Conservation (phyloP, 192 early-diverging fungal genomes). For the Endogone sp. region DNA sequence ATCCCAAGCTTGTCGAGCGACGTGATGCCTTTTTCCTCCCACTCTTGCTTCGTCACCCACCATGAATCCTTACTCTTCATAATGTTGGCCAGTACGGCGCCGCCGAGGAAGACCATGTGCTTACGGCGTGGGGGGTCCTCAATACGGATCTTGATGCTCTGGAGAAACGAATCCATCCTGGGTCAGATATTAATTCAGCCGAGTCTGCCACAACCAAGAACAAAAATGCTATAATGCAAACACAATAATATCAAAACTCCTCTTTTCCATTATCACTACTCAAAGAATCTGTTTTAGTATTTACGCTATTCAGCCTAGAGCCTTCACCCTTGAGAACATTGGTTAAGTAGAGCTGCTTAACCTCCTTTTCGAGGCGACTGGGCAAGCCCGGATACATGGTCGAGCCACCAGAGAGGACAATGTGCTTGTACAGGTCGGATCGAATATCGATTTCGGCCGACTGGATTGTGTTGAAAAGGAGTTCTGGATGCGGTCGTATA, state of each 20-base stretch:
- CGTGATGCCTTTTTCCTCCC: slow-evolving; percentile 82
- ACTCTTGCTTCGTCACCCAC: slow-evolving; percentile 95
- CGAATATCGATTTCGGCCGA: slow-evolving; percentile 89
- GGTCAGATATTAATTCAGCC: not conserved
- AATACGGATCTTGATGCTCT: slow-evolving; percentile 98
- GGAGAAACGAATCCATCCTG: slow-evolving; percentile 2
- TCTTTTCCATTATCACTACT: no score
- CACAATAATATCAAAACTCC: no score
- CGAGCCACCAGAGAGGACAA: slow-evolving; percentile 96
- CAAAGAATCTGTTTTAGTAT: no score
- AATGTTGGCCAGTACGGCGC: slow-evolving; percentile 92
- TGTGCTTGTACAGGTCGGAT: slow-evolving; percentile 93
- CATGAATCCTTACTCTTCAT: slow-evolving; percentile 87
- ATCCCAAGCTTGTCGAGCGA: slow-evolving; percentile 60
- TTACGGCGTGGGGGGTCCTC: slow-evolving; percentile 97
- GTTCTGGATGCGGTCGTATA: slow-evolving; percentile 49
- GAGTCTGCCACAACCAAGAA: not conserved
- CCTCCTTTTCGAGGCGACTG: slow-evolving; percentile 95
- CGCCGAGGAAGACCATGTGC: slow-evolving; percentile 98
- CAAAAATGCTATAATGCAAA: not conserved
- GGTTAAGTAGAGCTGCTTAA: slow-evolving; percentile 93
- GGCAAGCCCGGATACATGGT: slow-evolving; percentile 99
- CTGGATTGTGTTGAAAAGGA: slow-evolving; percentile 92
- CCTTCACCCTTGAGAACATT: slow-evolving; percentile 86
- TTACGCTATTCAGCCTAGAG: slow-evolving; percentile 73